phyloP scores from a whole-genome alignment of 164 flowering plant species.

The Malania oleifera region DNA sequence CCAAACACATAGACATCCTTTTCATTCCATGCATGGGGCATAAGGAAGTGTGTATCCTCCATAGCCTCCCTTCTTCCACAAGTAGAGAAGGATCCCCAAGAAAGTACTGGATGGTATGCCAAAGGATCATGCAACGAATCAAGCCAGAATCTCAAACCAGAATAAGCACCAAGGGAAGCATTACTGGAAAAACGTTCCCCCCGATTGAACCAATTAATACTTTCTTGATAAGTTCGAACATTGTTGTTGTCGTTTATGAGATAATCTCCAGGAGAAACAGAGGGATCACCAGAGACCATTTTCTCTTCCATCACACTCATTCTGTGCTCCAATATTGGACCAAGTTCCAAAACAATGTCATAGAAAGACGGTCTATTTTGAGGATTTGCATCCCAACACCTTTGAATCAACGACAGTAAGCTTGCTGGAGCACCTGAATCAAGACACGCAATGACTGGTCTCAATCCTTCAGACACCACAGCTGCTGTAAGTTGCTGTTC shows the following conservation, averaged over 20 bases:
- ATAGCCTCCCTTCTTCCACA: slow-evolving; percentile 91
- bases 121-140: slow-evolving; percentile 27
- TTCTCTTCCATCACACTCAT: slow-evolving; percentile 19
- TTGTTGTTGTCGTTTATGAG: slow-evolving; percentile 16
- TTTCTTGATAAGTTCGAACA: slow-evolving; percentile 30
- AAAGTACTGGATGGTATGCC: slow-evolving; percentile 56
- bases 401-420: slow-evolving; percentile 57
- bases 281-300: slow-evolving; percentile 13
- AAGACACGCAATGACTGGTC: slow-evolving; percentile 66
- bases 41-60: slow-evolving; percentile 91
- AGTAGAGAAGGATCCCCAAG: slow-evolving; percentile 88
- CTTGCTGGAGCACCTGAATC: slow-evolving; percentile 48
- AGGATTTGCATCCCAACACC: slow-evolving; percentile 80
- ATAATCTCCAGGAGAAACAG: slow-evolving; percentile 20
- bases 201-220: slow-evolving; percentile 59
- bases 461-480: slow-evolving; percentile 72
- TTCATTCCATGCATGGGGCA: slow-evolving; percentile 57
- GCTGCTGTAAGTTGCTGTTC: slow-evolving; percentile 96
- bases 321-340: slow-evolving; percentile 28
- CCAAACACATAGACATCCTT: slow-evolving; percentile 68
- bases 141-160: slow-evolving; percentile 25
- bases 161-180: slow-evolving; percentile 19
- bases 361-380: slow-evolving; percentile 69
- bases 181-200: slow-evolving; percentile 45
- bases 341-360: slow-evolving; percentile 61